Conservation (phyloP, 2,329 filamentous ascomycete species). For the Fusarium fujikuroi region DNA sequence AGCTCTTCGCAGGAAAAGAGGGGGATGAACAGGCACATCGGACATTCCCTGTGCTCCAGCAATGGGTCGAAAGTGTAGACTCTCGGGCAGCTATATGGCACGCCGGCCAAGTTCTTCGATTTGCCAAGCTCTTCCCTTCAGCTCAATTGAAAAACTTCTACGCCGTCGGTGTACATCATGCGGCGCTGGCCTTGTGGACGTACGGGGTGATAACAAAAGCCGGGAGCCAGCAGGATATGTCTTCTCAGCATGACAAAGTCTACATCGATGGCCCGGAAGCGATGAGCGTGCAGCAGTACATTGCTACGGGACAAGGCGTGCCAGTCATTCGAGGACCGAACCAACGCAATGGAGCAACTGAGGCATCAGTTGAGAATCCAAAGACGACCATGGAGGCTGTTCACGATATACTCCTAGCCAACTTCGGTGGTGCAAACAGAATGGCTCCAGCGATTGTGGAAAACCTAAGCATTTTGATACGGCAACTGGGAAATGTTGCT, state of each 20-base stretch:
- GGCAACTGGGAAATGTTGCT: slow-evolving; percentile 66
- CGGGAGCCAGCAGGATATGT: slow-evolving; percentile 46
- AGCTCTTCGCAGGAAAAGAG: slow-evolving; percentile 74
- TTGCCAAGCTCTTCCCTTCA: slow-evolving; percentile 64
- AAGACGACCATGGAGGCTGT: slow-evolving; percentile 68
- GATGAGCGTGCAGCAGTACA: slow-evolving; percentile 65
- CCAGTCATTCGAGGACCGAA: slow-evolving; percentile 59
- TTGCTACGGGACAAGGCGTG: slow-evolving; percentile 63
- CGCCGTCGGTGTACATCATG: slow-evolving; percentile 76
- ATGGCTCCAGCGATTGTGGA: slow-evolving; percentile 71
- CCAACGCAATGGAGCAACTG: slow-evolving; percentile 44
- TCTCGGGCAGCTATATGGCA: slow-evolving; percentile 73
- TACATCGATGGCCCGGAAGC: slow-evolving; percentile 68
- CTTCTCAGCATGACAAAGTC: slow-evolving; percentile 54
- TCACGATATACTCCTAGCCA: slow-evolving; percentile 65
- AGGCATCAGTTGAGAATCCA: slow-evolving; percentile 64
- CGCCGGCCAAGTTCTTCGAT: slow-evolving; percentile 73
- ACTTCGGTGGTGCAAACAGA: slow-evolving; percentile 58
- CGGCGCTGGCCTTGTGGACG: slow-evolving; percentile 74
- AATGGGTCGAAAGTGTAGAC: slow-evolving; percentile 66
- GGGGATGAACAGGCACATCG: slow-evolving; percentile 72
- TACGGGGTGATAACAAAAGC: slow-evolving; percentile 69
- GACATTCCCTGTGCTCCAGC: slow-evolving; percentile 66
- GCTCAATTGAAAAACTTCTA: slow-evolving; percentile 72
- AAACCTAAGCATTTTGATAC: slow-evolving; percentile 72